These are phyloP conservation scores for Arthrobotrys iridis DNA, from an alignment of 2,329 filamentous ascomycete genomes.

Conservation along the genomic window DNA sequence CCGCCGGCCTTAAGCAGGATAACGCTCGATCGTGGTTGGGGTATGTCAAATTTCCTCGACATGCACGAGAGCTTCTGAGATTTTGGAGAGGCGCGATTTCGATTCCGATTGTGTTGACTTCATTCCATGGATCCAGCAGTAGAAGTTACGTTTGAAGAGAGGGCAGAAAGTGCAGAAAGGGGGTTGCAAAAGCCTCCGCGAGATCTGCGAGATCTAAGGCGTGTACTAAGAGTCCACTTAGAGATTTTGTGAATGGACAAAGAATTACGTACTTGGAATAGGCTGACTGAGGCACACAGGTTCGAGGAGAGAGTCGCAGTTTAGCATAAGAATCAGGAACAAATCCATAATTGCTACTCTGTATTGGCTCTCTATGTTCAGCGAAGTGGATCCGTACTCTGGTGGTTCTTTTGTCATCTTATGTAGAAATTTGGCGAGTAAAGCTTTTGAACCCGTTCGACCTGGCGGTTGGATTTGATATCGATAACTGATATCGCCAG, in stretches of 20 bases:
- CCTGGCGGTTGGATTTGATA: constrained; percentile 51
- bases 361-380: constrained; percentile 44
- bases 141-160: constrained; percentile 57
- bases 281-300: constrained; percentile 54
- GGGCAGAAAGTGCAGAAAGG: constrained; percentile 57
- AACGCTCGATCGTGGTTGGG: constrained; percentile 55
- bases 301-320: constrained; percentile 54
- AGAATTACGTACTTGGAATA: constrained; percentile 19
- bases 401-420: constrained; percentile 30
- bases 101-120: constrained; percentile 58
- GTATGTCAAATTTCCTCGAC: constrained; percentile 58
- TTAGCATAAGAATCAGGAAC: constrained; percentile 56
- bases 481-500: constrained; percentile 58
- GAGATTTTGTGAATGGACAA: constrained; percentile 49
- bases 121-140: constrained; percentile 58
- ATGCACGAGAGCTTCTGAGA: constrained; percentile 59
- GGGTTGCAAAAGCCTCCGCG: constrained; percentile 49
- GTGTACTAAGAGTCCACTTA: constrained; percentile 58
- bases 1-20: constrained; percentile 57
- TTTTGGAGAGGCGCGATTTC: constrained; percentile 58
- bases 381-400: constrained; percentile 50
- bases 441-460: constrained; percentile 24
- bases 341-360: constrained; percentile 55
- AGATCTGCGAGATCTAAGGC: constrained; percentile 56
- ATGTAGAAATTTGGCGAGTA: constrained; percentile 32